Conservation (phyloP, 2,329 filamentous ascomycete species). For the Sordariomycetes sp. region DNA sequence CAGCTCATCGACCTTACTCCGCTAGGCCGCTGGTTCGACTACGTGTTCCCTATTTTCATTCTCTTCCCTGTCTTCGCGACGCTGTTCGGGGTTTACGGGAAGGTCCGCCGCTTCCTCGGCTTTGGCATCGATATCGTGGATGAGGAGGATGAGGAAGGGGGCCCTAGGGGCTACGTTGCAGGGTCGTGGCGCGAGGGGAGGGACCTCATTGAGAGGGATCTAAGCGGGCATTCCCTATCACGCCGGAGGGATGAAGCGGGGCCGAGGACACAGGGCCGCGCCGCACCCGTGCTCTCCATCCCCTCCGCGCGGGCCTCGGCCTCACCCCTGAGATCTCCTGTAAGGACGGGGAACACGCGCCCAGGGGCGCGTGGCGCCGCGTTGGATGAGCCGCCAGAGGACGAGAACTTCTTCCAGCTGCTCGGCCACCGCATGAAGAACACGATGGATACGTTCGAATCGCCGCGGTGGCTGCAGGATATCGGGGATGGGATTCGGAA, state of each 20-base stretch:
- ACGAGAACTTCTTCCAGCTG: conserved; percentile 74
- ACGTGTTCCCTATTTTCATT: conserved; percentile 80
- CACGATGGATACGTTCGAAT: conserved; percentile 74
- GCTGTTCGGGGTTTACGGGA: conserved; percentile 81
- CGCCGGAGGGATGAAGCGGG: conserved; percentile 34
- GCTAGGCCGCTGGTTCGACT: conserved; percentile 74
- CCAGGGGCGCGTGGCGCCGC: not conserved
- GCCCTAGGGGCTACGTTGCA: conserved; percentile 53
- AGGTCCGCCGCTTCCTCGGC: conserved; percentile 64
- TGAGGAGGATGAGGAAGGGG: conserved; percentile 50
- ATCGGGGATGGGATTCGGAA: conserved; percentile 59
- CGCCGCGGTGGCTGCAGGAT: conserved; percentile 73
- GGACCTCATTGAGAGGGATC: conserved; percentile 79
- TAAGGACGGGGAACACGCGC: conserved; percentile 16
- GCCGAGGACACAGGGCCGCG: conserved; percentile 19
- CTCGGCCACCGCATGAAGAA: conserved; percentile 83
- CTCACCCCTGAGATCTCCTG: conserved; percentile 14
- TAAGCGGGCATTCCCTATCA: conserved; percentile 52
- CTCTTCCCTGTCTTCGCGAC: conserved; percentile 78
- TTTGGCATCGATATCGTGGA: conserved; percentile 67
- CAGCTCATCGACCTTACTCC: conserved; percentile 72
- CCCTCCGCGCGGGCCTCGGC: conserved; percentile 23
- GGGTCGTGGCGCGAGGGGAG: conserved; percentile 88
- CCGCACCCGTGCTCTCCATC: conserved; percentile 36
- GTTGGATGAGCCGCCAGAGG: conserved; percentile 48